phyloP scores from a whole-genome alignment of 2,329 filamentous ascomycete genomes.

The Chaetomiaceae sp. region DNA sequence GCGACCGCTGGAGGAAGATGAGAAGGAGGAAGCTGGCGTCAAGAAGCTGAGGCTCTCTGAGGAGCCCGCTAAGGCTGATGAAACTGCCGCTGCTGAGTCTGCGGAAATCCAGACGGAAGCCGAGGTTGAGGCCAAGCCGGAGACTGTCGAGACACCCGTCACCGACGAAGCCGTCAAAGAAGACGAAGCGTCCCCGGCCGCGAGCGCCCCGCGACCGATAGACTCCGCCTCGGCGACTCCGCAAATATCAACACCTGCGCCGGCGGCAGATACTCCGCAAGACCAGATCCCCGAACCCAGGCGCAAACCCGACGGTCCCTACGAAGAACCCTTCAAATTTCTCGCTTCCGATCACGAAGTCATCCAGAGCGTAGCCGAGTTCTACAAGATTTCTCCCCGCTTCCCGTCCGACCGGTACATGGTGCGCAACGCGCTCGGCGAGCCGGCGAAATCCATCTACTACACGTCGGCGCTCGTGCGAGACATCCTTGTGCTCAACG shows the following conservation, averaged over 20 bases:
- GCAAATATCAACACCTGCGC: slow-evolving; percentile 24
- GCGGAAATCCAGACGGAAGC: neutral
- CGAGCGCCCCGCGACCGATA: slow-evolving; percentile 3
- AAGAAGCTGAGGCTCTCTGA: slow-evolving; percentile 42
- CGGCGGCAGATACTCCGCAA: slow-evolving; percentile 18
- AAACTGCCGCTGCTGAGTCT: slow-evolving; percentile 4
- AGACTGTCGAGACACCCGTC: slow-evolving; percentile 11
- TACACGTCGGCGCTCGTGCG: slow-evolving; percentile 84
- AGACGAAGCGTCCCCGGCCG: slow-evolving; percentile 19
- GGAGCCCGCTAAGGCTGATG: slow-evolving; percentile 16
- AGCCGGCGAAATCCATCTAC: slow-evolving; percentile 92
- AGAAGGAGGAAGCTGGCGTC: slow-evolving; percentile 32
- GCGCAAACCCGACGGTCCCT: slow-evolving; percentile 45
- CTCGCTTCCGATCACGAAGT: slow-evolving; percentile 70
- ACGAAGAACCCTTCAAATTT: slow-evolving; percentile 95
- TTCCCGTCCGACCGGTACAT: slow-evolving; percentile 92
- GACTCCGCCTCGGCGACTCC: slow-evolving; percentile 18
- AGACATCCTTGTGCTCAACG: slow-evolving; percentile 81
- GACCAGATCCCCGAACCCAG: slow-evolving; percentile 37
- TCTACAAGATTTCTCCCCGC: slow-evolving; percentile 77
- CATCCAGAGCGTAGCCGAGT: slow-evolving; percentile 70
- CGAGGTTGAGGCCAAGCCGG: slow-evolving; percentile 13
- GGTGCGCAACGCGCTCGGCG: slow-evolving; percentile 86
- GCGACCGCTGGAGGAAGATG: slow-evolving; percentile 32
- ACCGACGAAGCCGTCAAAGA: slow-evolving; percentile 11